Percentiles rank a stretch among this genome's conserved stretches.
These are phyloP conservation scores for Curvularia verruculosa DNA, from an alignment of 2,329 filamentous ascomycete species.

Conservation along the genomic window DNA sequence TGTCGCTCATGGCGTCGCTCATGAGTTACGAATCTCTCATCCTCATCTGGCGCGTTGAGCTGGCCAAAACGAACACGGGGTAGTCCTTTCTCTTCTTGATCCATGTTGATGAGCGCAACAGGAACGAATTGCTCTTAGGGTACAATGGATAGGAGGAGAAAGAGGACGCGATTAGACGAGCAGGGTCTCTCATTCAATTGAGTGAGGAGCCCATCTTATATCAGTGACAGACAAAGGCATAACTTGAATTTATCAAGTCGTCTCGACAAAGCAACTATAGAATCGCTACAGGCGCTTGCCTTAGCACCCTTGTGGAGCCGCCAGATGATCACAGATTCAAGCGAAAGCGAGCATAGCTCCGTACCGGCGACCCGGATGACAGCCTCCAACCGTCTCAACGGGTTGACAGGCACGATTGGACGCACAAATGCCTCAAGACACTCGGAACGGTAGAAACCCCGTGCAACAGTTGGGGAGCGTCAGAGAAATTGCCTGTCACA, in stretches of 20 bases:
- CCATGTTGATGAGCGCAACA: conserved; percentile 25
- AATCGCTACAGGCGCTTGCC: background rate
- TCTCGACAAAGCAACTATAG: background rate
- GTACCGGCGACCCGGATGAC: background rate
- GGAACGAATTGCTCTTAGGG: conserved; percentile 9
- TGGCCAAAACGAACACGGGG: conserved; percentile 30
- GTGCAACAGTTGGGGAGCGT: conserved; percentile 17
- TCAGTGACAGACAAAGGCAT: background rate
- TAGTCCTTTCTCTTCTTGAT: conserved; percentile 32
- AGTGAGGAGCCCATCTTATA: background rate
- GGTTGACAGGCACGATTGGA: conserved; percentile 24
- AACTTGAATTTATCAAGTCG: background rate
- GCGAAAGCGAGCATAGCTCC: conserved; percentile 1
- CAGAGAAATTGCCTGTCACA: conserved; percentile 13
- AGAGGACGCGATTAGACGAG: conserved; percentile 8
- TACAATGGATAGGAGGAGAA: conserved; percentile 8
- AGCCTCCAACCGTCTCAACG: conserved; percentile 1
- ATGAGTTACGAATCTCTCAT: conserved; percentile 38
- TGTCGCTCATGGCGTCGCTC: conserved; percentile 32
- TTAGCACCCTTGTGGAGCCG: background rate
- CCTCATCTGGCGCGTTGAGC: conserved; percentile 39
- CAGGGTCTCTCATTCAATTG: too few relatives aligned
- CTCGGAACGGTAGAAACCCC: conserved; percentile 7
- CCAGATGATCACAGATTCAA: background rate
- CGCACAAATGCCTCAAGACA: conserved; percentile 34